phyloP scores from a whole-genome alignment of 345 rosid genomes.

The Citrus cavaleriei region DNA sequence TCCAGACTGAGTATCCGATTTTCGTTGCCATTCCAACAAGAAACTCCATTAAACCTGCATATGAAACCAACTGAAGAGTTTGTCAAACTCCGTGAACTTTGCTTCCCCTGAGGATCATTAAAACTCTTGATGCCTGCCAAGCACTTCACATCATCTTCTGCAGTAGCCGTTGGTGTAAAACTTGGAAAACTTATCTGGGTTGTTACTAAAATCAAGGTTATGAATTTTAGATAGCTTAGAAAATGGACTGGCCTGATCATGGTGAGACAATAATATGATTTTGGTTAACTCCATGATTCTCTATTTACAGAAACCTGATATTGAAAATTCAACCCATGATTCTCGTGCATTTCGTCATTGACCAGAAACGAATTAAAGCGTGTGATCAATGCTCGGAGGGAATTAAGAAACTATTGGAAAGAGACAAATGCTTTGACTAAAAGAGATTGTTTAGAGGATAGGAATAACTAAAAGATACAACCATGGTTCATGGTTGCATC shows the following conservation, averaged over 20 bases:
- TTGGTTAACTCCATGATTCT: background rate
- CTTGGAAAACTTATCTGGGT: background rate
- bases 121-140: slow-evolving; percentile 44
- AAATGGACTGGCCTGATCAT: background rate
- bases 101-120: slow-evolving; percentile 39
- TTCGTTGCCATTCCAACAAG: slow-evolving; percentile 83
- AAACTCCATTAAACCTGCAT: slow-evolving; percentile 73
- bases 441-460: background rate
- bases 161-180: slow-evolving; percentile 19
- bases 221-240: background rate
- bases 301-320: background rate
- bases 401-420: background rate
- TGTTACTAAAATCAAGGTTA: background rate
- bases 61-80: slow-evolving; percentile 50
- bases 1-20: slow-evolving; percentile 55
- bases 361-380: background rate
- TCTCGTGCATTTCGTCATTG: background rate
- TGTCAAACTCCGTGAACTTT: slow-evolving; percentile 55
- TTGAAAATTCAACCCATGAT: too few species aligned
- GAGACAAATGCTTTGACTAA: background rate
- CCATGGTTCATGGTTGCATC: too few species aligned
- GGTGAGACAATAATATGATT: too few species aligned
- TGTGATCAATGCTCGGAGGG: background rate
- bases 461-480: background rate
- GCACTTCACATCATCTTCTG: slow-evolving; percentile 76